These are phyloP conservation scores for Goffeauzyma gilvescens DNA, from an alignment of 768 basidiomycete genomes.

Conservation along the genomic window DNA sequence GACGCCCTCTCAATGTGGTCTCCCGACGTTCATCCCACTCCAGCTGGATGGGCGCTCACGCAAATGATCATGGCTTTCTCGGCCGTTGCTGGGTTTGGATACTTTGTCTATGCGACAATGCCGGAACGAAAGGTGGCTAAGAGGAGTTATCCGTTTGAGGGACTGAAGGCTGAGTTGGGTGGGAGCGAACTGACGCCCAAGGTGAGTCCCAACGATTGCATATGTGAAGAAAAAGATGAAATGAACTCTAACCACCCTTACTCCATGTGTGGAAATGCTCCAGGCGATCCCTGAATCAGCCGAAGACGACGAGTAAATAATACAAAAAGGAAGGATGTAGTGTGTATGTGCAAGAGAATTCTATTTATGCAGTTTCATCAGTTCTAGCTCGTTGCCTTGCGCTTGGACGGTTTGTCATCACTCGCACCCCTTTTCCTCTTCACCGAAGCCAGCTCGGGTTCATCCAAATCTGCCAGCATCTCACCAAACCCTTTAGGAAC, in stretches of 20 bases:
- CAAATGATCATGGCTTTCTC: constrained; percentile 27
- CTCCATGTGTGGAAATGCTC: neutral
- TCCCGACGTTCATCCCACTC: constrained; percentile 33
- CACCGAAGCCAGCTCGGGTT: constrained; percentile 13
- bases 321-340: too few species aligned
- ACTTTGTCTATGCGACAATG: constrained; percentile 17
- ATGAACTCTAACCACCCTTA: neutral
- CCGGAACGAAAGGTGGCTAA: constrained; percentile 21
- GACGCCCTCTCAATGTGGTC: constrained; percentile 35
- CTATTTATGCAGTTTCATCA: too few species aligned
- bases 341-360: too few species aligned
- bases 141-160: constrained; percentile 30
- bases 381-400: too few species aligned
- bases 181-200: constrained; percentile 12
- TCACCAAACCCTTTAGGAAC: constrained; percentile 18
- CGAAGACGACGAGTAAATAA: constrained; percentile 8
- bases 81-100: constrained; percentile 25
- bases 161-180: constrained; percentile 29
- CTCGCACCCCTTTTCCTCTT: neutral
- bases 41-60: constrained; percentile 23
- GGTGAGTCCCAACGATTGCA: neutral
- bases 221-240: neutral
- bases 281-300: constrained; percentile 8
- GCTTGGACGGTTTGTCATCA: too few species aligned
- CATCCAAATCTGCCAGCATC: constrained; percentile 28